These are phyloP conservation scores for Circinella umbellata DNA, from an alignment of 371 early-diverging fungal species.

Conservation along the genomic window DNA sequence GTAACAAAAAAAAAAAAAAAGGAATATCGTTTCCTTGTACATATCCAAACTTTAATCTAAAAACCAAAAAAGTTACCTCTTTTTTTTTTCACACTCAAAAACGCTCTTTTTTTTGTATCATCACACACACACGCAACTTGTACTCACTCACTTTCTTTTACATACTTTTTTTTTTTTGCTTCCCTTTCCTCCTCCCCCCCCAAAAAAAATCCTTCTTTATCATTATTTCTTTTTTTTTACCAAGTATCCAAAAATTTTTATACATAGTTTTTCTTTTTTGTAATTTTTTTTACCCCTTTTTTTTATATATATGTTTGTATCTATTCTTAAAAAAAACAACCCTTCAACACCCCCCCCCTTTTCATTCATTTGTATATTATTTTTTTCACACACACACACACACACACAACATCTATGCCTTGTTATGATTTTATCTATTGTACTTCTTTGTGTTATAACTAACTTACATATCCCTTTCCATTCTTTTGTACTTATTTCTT, in stretches of 20 bases:
- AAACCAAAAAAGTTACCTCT: too few relatives aligned
- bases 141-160: not conserved
- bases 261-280: too few relatives aligned
- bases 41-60: not conserved
- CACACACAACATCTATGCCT: not conserved
- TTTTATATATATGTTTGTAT: conserved; percentile 12
- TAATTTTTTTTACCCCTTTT: not conserved
- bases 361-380: conserved; percentile 1
- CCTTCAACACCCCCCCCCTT: too few relatives aligned
- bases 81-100: too few relatives aligned
- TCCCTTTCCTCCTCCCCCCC: not conserved
- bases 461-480: not conserved
- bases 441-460: not conserved
- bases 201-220: not conserved
- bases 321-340: not conserved
- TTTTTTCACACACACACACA: too few relatives aligned
- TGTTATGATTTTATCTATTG: conserved; percentile 1
- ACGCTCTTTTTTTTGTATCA: too few relatives aligned
- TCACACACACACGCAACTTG: not conserved
- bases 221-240: not conserved
- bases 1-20: too few relatives aligned
- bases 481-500: not conserved
- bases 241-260: not conserved
- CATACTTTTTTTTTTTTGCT: conserved; percentile 8
- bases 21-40: too few relatives aligned